Evolutionary conservation across 345 rosid genomes (phyloP).

Genomic region (Luvunga scandens): DNA sequence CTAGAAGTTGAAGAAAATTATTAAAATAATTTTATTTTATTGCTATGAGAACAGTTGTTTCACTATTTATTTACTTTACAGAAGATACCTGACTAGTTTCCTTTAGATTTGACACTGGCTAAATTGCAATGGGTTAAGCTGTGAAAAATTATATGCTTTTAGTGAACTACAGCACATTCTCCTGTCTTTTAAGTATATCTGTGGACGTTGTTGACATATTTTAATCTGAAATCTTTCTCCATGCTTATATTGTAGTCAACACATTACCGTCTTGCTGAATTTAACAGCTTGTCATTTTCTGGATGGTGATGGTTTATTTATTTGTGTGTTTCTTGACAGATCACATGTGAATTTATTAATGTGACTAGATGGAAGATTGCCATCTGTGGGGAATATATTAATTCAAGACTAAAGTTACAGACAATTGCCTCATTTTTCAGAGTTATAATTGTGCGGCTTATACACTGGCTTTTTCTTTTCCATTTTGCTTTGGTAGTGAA

Average conservation of each 20-base stretch:
- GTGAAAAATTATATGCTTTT: not conserved
- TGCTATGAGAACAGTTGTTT: not conserved
- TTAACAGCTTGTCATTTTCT: not conserved
- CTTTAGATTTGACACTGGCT: not conserved
- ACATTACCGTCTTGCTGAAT: not conserved
- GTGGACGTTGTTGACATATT: not conserved
- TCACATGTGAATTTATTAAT: constrained; percentile 83
- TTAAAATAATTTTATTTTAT: not conserved
- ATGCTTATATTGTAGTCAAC: not conserved
- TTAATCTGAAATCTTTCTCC: not conserved
- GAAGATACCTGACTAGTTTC: not conserved
- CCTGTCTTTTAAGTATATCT: not conserved
- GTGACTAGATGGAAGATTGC: constrained; percentile 88
- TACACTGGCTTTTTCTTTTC: constrained; percentile 9
- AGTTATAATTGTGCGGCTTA: not conserved
- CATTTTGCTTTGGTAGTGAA: constrained; percentile 2
- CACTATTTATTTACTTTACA: not conserved
- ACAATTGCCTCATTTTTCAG: constrained; percentile 1
- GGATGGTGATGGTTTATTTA: constrained; percentile 3
- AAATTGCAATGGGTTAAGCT: not conserved
- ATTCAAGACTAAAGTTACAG: constrained; percentile 71
- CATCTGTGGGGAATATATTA: constrained; percentile 96
- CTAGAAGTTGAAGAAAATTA: not conserved
- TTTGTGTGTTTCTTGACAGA: constrained; percentile 36
- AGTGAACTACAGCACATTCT: not conserved